Evolutionary conservation across 2,329 filamentous ascomycete species (phyloP).

Genomic region (Alternaria ventricosa): DNA sequence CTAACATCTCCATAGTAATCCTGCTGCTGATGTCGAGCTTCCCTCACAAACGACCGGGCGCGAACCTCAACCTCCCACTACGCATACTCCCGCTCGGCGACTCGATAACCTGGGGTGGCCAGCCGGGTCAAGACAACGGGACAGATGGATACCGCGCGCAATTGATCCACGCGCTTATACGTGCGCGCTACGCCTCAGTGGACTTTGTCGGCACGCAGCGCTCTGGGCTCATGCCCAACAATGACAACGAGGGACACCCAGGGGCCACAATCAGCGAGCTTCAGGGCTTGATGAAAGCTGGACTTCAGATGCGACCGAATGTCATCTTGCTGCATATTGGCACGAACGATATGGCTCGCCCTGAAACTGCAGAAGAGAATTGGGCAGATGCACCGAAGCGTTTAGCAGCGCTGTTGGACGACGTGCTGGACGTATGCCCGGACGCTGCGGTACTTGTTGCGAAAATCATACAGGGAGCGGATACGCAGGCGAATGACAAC

Average conservation of each 20-base stretch:
- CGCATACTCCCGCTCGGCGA: slow-evolving; percentile 36
- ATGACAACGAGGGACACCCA: slow-evolving; percentile 42
- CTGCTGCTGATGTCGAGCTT: slow-evolving; percentile 2
- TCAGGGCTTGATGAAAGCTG: slow-evolving; percentile 12
- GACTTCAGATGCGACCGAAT: slow-evolving; percentile 26
- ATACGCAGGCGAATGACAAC: slow-evolving; percentile 16
- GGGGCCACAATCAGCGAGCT: slow-evolving; percentile 43
- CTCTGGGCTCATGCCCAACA: slow-evolving; percentile 44
- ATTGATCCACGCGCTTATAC: slow-evolving; percentile 33
- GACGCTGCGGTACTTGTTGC: slow-evolving; percentile 48
- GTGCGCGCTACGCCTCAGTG: slow-evolving; percentile 22
- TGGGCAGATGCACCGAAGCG: slow-evolving; percentile 39
- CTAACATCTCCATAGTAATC: slow-evolving; percentile 14
- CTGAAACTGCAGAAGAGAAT: slow-evolving; percentile 16
- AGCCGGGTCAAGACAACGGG: slow-evolving; percentile 22
- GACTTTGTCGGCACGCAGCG: slow-evolving; percentile 41
- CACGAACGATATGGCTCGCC: slow-evolving; percentile 29
- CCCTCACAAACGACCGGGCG: slow-evolving; percentile 1
- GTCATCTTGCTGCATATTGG: slow-evolving; percentile 32
- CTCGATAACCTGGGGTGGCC: slow-evolving; percentile 42
- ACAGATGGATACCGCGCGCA: slow-evolving; percentile 50
- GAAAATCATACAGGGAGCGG: slow-evolving; percentile 38
- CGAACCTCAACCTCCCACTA: slow-evolving; percentile 15
- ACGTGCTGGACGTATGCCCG: slow-evolving; percentile 35
- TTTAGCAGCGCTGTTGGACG: slow-evolving; percentile 43